Percentiles rank a stretch among this genome's conserved stretches.
These are phyloP conservation scores for Eucalyptus erythrocorys DNA, from an alignment of 345 rosid genomes.

Conservation along the genomic window DNA sequence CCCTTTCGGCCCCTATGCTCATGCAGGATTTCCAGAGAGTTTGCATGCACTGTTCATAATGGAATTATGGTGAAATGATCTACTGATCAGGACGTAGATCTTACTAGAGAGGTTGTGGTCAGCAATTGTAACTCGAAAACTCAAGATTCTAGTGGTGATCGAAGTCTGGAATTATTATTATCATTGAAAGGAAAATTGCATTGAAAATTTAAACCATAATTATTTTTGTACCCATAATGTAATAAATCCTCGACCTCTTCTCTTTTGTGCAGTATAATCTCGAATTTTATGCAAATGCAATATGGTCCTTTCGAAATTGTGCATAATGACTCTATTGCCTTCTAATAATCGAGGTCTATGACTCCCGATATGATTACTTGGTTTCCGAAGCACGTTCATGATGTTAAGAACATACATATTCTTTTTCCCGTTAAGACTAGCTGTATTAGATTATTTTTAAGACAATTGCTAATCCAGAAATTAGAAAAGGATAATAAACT, in stretches of 20 bases:
- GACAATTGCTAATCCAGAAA: background rate
- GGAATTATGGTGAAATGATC: background rate
- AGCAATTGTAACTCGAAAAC: no score
- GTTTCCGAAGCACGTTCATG: background rate
- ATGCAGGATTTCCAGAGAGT: slow-evolving; percentile 14
- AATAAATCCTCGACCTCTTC: no score
- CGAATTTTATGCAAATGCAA: no score
- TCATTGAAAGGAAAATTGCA: no score
- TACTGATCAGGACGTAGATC: background rate
- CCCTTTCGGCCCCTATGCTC: slow-evolving; percentile 11
- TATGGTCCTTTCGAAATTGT: no score
- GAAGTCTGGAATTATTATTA: no score
- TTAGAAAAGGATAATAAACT: background rate
- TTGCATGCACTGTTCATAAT: slow-evolving; percentile 3
- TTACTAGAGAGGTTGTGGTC: no score
- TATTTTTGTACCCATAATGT: no score
- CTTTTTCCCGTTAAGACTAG: background rate
- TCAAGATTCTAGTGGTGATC: no score
- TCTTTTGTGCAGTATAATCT: no score
- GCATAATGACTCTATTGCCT: background rate
- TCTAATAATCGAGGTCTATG: background rate
- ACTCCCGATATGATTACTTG: background rate
- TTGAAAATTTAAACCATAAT: no score
- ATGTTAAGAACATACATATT: background rate
- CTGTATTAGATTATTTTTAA: background rate